Evolutionary conservation across 1,284 basidiomycete species (phyloP).

Genomic region (Porodaedalea pini): DNA sequence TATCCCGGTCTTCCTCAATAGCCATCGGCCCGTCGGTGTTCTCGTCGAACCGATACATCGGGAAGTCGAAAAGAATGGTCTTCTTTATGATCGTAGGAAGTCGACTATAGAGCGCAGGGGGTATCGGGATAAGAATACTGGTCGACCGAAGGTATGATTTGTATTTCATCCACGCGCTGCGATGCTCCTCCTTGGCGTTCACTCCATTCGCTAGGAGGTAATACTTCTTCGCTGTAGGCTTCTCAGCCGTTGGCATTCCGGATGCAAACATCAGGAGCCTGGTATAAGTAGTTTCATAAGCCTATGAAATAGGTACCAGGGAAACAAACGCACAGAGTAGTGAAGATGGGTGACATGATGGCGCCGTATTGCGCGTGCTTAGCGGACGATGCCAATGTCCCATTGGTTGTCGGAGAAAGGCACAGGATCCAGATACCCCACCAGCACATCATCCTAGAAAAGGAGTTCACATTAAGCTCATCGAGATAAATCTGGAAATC

Average conservation of each 20-base stretch:
- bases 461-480: neutral
- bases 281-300: conserved; percentile 9
- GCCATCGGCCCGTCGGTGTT: conserved; percentile 46
- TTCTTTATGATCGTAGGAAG: conserved; percentile 56
- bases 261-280: conserved; percentile 66
- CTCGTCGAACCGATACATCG: conserved; percentile 59
- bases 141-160: conserved; percentile 56
- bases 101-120: conserved; percentile 52
- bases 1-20: conserved; percentile 36
- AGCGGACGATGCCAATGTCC: conserved; percentile 38
- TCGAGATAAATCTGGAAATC: conserved; percentile 3
- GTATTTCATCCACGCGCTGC: conserved; percentile 52
- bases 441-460: conserved; percentile 59
- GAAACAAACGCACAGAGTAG: conserved; percentile 46
- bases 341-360: conserved; percentile 63
- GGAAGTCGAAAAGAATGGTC: conserved; percentile 60
- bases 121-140: conserved; percentile 64
- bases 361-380: conserved; percentile 56
- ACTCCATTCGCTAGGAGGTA: conserved; percentile 54
- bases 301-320: neutral
- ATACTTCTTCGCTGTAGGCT: conserved; percentile 63
- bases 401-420: conserved; percentile 53
- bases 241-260: conserved; percentile 71
- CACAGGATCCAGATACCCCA: conserved; percentile 71
- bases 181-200: conserved; percentile 30